These are phyloP conservation scores for Vaccinium vitisidaea DNA, from an alignment of 148 eudicot genomes.

Conservation along the genomic window DNA sequence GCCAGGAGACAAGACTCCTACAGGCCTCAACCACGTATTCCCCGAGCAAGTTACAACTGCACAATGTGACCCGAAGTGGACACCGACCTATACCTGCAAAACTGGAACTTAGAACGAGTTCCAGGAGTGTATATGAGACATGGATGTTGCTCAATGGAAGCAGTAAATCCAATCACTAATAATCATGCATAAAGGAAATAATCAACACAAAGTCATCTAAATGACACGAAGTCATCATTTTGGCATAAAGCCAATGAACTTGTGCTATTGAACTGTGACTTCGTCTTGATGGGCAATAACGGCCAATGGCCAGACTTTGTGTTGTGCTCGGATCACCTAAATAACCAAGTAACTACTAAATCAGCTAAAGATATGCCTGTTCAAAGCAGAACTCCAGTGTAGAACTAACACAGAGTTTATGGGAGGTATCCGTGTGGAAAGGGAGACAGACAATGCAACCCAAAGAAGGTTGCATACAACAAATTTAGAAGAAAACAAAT, in stretches of 20 bases:
- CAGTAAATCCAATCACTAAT: not conserved
- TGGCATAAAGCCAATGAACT: no score
- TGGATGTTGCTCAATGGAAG: not conserved
- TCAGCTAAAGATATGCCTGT: not conserved
- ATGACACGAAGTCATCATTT: no score
- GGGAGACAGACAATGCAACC: not conserved
- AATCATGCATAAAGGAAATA: not conserved
- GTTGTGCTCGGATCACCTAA: not conserved
- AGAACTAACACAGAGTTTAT: not conserved
- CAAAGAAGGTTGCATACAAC: not conserved
- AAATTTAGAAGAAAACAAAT: no score
- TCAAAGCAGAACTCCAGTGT: slow-evolving; percentile 2
- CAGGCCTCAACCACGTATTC: not conserved
- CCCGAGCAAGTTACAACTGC: not conserved
- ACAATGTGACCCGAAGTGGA: not conserved
- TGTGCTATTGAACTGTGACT: no score
- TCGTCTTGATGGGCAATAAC: no score
- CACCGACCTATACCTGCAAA: not conserved
- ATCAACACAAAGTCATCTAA: not conserved
- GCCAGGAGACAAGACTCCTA: not conserved
- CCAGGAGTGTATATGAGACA: not conserved
- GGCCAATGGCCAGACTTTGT: no score
- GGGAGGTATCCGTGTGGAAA: not conserved
- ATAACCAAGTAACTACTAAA: not conserved
- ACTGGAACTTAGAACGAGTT: not conserved